phyloP scores from a whole-genome alignment of 2,329 filamentous ascomycete species.

The Nigrospora oryzae region DNA sequence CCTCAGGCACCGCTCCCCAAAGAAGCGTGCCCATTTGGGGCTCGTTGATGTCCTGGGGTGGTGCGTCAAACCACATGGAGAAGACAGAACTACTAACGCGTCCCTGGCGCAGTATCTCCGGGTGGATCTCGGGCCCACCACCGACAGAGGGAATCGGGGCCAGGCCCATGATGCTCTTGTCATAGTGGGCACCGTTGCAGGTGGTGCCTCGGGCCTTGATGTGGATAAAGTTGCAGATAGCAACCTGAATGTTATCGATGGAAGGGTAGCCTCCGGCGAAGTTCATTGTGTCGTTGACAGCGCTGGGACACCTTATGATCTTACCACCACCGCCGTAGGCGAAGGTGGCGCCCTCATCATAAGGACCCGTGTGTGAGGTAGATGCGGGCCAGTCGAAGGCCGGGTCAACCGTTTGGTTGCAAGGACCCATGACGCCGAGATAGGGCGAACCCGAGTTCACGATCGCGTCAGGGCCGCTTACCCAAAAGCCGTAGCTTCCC shows the following conservation, averaged over 20 bases:
- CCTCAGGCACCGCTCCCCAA: not conserved
- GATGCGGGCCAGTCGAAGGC: conserved; percentile 2
- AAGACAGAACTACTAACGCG: not conserved
- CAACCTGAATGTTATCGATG: conserved; percentile 2
- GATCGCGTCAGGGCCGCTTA: not conserved
- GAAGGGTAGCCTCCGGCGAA: conserved; percentile 1
- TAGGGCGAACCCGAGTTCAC: conserved; percentile 4
- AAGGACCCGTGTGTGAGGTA: not conserved
- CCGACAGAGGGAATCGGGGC: not conserved
- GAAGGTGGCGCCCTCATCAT: not conserved
- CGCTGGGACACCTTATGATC: not conserved
- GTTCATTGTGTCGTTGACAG: conserved; percentile 2
- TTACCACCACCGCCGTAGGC: conserved; percentile 2
- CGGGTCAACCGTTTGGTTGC: conserved; percentile 1
- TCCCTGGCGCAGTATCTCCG: not conserved
- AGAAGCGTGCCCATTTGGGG: conserved; percentile 2
- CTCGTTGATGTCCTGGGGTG: conserved; percentile 1
- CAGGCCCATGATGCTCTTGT: conserved; percentile 4
- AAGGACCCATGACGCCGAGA: conserved; percentile 1
- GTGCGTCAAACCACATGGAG: conserved; percentile 3
- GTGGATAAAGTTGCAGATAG: not conserved
- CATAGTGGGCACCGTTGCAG: not conserved
- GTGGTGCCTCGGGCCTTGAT: not conserved
- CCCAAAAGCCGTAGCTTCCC: conserved; percentile 3
- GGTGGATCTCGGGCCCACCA: not conserved